Evolutionary conservation across 1,284 basidiomycete genomes (phyloP), one percentile per base, ranked within the genome.

Genomic region (Ustilago nuda): DNA sequence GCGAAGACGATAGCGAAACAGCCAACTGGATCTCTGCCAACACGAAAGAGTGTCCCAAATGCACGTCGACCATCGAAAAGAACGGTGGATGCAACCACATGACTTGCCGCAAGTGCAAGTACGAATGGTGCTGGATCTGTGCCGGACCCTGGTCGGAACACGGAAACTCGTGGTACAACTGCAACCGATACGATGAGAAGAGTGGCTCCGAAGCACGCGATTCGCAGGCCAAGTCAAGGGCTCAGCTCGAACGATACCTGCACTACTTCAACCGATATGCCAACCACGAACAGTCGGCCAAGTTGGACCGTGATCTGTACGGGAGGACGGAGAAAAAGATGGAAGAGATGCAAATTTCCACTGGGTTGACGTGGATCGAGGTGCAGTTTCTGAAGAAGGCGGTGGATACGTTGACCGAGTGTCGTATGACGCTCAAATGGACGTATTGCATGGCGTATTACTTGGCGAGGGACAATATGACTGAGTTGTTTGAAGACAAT

Each of bases 401-500:
- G 0, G 94, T 98, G 2, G 95, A 98, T 82, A 92, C 92, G 92
- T 76, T 87, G 48, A 82, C 80, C 76, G 92, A 92, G 85, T 98
- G 95, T 84, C 91, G 96, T 39, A 94, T 92, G 89, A 98, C 96
- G 50, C 90, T 99, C 73, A 98, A 98, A 87, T 99, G 97, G 96
- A 98, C 95, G 17, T 99, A 99, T 84, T 93, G 94, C n/a, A 98
- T 99, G 95, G 96, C 95, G 13, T 99, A 95, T 88, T 99, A 98
- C 85, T 86, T 92, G 19, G 87, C 91, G 65, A 91, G 90, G 84
- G 92, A 94, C 78, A 98, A 98, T 86, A 90, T 93, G 89, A 98
- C 98, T 85, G 93, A 95, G 84, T 88, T 99, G 53, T 99, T 96
- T 81, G 96, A 98, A 87, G 95, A 98, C 87, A 98, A 98, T 84